A percentile compares a stretch with the other conserved stretches of the same genome.
Conservation (phyloP, 768 basidiomycete species). For the Rhodotorula graminis region DNA sequence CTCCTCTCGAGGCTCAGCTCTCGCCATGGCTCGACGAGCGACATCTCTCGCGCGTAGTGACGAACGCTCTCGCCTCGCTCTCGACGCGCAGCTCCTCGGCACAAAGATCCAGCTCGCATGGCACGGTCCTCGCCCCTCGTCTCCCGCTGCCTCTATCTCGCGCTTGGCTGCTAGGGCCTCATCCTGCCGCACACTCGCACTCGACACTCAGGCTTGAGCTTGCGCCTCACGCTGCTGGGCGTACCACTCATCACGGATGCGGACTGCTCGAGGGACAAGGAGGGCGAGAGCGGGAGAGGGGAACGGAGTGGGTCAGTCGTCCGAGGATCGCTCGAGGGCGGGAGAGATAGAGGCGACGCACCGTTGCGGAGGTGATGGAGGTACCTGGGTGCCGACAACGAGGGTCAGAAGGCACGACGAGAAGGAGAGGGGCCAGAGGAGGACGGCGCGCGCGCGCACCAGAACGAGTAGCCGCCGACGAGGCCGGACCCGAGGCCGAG, state of each 20-base stretch:
- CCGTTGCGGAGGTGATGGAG: constrained; percentile 2
- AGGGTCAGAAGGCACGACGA: no score
- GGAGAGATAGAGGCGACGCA: background rate
- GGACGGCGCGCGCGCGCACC: background rate
- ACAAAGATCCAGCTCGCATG: no score
- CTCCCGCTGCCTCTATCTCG: no score
- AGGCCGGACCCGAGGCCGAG: constrained; percentile 15
- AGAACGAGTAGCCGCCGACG: constrained; percentile 23
- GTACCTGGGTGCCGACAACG: background rate
- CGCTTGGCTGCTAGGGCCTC: no score
- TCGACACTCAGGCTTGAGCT: background rate
- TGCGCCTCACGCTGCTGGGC: background rate
- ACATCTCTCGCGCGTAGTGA: no score
- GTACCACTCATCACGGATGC: constrained; percentile 19
- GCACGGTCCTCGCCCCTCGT: no score
- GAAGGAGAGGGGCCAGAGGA: background rate
- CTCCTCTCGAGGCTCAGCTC: no score
- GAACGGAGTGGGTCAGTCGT: background rate
- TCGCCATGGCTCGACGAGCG: no score
- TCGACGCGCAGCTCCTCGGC: no score
- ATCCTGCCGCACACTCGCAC: no score
- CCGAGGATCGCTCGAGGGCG: background rate
- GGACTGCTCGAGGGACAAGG: background rate
- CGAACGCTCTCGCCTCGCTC: no score
- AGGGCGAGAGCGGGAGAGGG: background rate